Evolutionary conservation across 2,329 filamentous ascomycete genomes (phyloP).

Genomic region (Myriangium duriaei): DNA sequence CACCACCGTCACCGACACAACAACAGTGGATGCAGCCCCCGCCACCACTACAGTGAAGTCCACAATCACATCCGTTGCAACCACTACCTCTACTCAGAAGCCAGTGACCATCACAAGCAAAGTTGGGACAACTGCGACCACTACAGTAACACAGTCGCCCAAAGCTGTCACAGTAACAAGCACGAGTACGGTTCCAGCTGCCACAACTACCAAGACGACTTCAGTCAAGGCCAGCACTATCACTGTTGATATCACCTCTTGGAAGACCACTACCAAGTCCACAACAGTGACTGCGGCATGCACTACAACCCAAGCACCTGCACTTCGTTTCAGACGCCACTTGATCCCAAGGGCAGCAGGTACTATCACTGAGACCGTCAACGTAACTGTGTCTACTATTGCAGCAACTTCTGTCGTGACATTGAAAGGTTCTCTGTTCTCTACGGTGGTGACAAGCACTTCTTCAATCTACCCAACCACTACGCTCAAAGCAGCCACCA

Average conservation of each 20-base stretch:
- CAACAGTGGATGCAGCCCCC: constrained; percentile 14
- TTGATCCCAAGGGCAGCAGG: constrained; percentile 14
- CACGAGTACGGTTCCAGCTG: constrained; percentile 14
- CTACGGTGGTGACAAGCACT: constrained; percentile 16
- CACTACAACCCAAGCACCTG: too few species aligned
- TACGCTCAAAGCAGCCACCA: constrained; percentile 18
- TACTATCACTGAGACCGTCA: constrained; percentile 18
- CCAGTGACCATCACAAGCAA: constrained; percentile 13
- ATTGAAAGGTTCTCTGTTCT: constrained; percentile 14
- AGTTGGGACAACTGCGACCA: constrained; percentile 15
- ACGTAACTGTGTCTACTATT: constrained; percentile 17
- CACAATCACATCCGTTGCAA: constrained; percentile 13
- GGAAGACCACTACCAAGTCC: constrained; percentile 21
- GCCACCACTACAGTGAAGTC: constrained; percentile 13
- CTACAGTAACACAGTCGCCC: constrained; percentile 16
- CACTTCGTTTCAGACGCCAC: constrained; percentile 12
- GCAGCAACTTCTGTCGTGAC: constrained; percentile 14
- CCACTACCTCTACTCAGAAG: constrained; percentile 15
- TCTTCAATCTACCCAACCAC: constrained; percentile 16
- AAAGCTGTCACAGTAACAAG: constrained; percentile 21
- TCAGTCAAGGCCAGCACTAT: constrained; percentile 15
- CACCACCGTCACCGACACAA: constrained; percentile 11
- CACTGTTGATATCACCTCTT: constrained; percentile 15
- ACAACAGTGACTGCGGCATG: constrained; percentile 19
- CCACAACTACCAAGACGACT: constrained; percentile 17